Percentiles rank a stretch among this genome's conserved stretches.
Evolutionary conservation across 2,329 filamentous ascomycete genomes (phyloP).

Genomic region (Zasmidium cellare): DNA sequence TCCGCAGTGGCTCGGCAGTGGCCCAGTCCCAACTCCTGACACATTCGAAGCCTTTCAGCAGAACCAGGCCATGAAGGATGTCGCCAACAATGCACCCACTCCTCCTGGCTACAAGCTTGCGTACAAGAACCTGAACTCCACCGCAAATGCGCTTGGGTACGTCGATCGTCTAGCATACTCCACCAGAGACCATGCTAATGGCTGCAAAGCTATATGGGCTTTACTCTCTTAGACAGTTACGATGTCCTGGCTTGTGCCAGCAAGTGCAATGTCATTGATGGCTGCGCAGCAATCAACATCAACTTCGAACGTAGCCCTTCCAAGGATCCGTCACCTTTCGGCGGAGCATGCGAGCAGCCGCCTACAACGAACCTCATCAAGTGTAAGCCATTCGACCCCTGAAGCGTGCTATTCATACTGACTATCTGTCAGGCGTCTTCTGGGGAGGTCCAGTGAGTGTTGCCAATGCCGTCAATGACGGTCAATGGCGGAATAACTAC

Average conservation of each 20-base stretch:
- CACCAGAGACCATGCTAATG: not conserved
- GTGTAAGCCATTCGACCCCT: not conserved
- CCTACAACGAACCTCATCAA: constrained; percentile 2
- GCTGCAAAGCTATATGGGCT: constrained; percentile 12
- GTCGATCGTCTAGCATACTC: constrained; percentile 3
- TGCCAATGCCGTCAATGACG: constrained; percentile 27
- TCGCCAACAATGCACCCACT: constrained; percentile 11
- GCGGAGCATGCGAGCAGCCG: constrained; percentile 11
- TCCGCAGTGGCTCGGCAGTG: constrained; percentile 4
- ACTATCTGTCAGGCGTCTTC: constrained; percentile 33
- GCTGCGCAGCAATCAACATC: constrained; percentile 17
- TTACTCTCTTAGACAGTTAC: constrained; percentile 26
- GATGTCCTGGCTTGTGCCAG: constrained; percentile 28
- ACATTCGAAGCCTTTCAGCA: not conserved
- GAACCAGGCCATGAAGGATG: not conserved
- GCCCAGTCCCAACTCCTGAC: constrained; percentile 6
- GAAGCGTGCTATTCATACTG: constrained; percentile 12
- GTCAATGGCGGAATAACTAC: constrained; percentile 23
- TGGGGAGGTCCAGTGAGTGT: constrained; percentile 29
- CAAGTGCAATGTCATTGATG: constrained; percentile 18
- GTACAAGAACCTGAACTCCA: constrained; percentile 9
- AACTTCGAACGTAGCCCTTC: constrained; percentile 13
- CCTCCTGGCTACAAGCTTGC: constrained; percentile 11
- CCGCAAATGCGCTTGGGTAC: not conserved
- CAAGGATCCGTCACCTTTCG: constrained; percentile 35